Evolutionary conservation across 441 rosid genomes (phyloP).

Genomic region (Eutrema salsugineum): DNA sequence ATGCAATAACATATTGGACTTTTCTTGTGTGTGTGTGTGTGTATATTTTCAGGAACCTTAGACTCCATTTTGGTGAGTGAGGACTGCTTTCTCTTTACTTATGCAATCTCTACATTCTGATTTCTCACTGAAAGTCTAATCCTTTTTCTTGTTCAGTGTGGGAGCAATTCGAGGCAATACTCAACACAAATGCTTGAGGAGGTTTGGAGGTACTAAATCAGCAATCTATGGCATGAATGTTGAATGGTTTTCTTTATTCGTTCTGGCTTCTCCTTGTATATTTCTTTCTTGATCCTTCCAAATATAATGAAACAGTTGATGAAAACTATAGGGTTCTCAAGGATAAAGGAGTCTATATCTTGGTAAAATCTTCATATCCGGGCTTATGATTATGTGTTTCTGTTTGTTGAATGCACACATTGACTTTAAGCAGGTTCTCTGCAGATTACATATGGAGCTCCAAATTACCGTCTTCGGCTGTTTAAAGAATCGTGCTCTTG

Average conservation of each 20-base stretch:
- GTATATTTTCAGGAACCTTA: conserved; percentile 59
- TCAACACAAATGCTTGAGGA: conserved; percentile 72
- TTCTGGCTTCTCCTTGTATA: not conserved
- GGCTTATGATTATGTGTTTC: not conserved
- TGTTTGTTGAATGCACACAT: conserved; percentile 13
- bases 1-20: conserved; percentile 6
- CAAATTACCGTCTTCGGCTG: conserved; percentile 54
- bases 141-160: conserved; percentile 47
- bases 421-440: conserved; percentile 16
- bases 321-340: conserved; percentile 91
- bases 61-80: conserved; percentile 82
- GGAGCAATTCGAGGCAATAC: conserved; percentile 57
- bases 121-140: not conserved
- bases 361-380: conserved; percentile 39
- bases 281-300: conserved; percentile 66
- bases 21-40: conserved; percentile 18
- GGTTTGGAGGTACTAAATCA: conserved; percentile 61
- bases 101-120: not conserved
- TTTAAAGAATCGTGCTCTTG: conserved; percentile 54
- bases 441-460: conserved; percentile 91
- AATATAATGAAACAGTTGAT: conserved; percentile 90
- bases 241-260: not conserved
- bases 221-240: not conserved
- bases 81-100: not conserved
- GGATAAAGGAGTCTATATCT: conserved; percentile 81